A percentile compares a stretch with the other conserved stretches of the same genome.
Evolutionary conservation across 2,329 filamentous ascomycete species (phyloP).

Genomic region (Didymella lethalis): DNA sequence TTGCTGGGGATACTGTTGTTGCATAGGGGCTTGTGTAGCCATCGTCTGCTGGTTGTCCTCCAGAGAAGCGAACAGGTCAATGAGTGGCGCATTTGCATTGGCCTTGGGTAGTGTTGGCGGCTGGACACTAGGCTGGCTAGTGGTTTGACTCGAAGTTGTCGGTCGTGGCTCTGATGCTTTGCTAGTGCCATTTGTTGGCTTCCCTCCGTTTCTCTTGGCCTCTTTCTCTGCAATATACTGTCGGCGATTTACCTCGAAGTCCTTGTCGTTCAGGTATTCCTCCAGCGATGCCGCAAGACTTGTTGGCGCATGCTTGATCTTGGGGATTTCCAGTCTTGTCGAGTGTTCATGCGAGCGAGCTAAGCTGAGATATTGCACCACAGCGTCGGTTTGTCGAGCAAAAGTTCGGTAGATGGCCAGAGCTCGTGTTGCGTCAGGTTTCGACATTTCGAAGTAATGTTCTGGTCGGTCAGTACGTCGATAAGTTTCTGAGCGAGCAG

Average conservation of each 20-base stretch:
- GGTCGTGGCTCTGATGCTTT: constrained; percentile 50
- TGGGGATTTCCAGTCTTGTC: constrained; percentile 92
- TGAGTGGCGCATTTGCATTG: constrained; percentile 40
- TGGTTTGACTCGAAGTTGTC: constrained; percentile 36
- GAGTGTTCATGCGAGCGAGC: constrained; percentile 91
- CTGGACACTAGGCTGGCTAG: constrained; percentile 36
- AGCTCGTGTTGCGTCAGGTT: constrained; percentile 88
- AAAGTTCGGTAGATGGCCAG: constrained; percentile 93
- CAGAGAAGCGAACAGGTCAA: constrained; percentile 46
- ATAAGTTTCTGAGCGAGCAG: not conserved
- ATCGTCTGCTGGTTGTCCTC: constrained; percentile 49
- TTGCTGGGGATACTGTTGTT: constrained; percentile 46
- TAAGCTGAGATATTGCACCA: constrained; percentile 87
- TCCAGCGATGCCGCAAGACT: constrained; percentile 88
- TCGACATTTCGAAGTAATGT: constrained; percentile 98
- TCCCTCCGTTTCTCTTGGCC: constrained; percentile 65
- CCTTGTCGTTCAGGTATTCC: constrained; percentile 91
- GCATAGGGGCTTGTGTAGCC: constrained; percentile 44
- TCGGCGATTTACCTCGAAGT: constrained; percentile 91
- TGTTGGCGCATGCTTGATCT: constrained; percentile 95
- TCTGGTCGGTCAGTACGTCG: constrained; percentile 61
- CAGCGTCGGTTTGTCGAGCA: constrained; percentile 87
- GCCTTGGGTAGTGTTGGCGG: constrained; percentile 29
- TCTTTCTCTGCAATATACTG: constrained; percentile 92
- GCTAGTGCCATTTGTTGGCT: constrained; percentile 47